These are phyloP conservation scores for Fabrea salina DNA, from an alignment of 169 alveolate genomes.

Conservation along the genomic window DNA sequence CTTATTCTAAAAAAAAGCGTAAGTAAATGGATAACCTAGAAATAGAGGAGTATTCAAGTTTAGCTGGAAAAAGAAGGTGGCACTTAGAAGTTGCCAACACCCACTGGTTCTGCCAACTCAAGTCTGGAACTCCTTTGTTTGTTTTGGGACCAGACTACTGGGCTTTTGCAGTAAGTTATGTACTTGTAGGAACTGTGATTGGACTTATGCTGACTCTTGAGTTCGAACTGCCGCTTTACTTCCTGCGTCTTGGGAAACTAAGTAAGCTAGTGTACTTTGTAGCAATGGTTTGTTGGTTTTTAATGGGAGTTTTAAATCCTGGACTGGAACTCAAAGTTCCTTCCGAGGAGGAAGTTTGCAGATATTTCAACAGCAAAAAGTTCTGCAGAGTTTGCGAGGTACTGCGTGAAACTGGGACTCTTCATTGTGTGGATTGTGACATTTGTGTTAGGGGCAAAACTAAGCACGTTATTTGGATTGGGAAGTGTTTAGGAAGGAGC, in stretches of 20 bases:
- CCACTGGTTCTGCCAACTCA: not conserved
- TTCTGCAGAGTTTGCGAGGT: conserved; percentile 28
- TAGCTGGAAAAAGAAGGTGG: not conserved
- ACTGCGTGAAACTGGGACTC: not conserved
- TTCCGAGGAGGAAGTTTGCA: not conserved
- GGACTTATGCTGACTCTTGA: not conserved
- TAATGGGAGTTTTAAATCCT: not conserved
- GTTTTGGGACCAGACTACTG: conserved; percentile 2
- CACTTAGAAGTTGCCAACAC: not conserved
- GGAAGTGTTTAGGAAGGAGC: not conserved
- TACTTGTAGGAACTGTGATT: not conserved
- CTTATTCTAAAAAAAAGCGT: not conserved
- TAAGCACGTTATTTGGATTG: not conserved
- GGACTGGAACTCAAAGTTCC: not conserved
- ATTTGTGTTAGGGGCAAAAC: not conserved
- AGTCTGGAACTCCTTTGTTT: not conserved
- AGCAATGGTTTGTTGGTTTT: not conserved
- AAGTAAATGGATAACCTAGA: not conserved
- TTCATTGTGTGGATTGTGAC: conserved; percentile 27
- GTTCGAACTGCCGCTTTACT: not conserved
- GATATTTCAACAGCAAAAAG: not conserved
- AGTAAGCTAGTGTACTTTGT: not conserved
- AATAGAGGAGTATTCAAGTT: not conserved
- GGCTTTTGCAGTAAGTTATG: not conserved
- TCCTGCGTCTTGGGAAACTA: not conserved